phyloP scores from a whole-genome alignment of 2,329 filamentous ascomycete species.

The Paecilomyces sp. region DNA sequence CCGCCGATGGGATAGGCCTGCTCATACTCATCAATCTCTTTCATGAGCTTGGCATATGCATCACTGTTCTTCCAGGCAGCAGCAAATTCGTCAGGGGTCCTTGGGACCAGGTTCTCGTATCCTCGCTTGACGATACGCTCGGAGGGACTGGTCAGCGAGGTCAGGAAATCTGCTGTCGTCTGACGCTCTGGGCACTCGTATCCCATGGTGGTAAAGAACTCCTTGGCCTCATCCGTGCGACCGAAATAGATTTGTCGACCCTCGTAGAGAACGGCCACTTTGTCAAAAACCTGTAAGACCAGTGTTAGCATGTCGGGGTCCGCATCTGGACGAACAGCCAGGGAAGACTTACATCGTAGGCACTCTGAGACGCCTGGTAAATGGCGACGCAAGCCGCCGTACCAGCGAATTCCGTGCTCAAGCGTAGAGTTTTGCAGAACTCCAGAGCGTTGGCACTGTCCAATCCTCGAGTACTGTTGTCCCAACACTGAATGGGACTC shows the following conservation, averaged over 20 bases:
- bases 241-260: slow-evolving; percentile 68
- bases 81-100: slow-evolving; percentile 63
- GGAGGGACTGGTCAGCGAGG: slow-evolving; percentile 54
- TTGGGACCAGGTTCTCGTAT: slow-evolving; percentile 55
- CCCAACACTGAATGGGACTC: slow-evolving; percentile 26
- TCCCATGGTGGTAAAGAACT: slow-evolving; percentile 58
- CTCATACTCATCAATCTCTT: slow-evolving; percentile 34
- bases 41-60: slow-evolving; percentile 34
- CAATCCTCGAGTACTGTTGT: slow-evolving; percentile 45
- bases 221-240: slow-evolving; percentile 46
- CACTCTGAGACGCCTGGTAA: slow-evolving; percentile 44
- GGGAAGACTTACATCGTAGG: slow-evolving; percentile 38
- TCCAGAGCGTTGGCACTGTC: slow-evolving; percentile 51
- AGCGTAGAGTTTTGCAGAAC: slow-evolving; percentile 47
- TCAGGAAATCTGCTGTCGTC: slow-evolving; percentile 59
- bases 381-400: slow-evolving; percentile 50
- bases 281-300: slow-evolving; percentile 53
- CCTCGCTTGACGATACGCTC: slow-evolving; percentile 51
- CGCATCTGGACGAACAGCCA: not conserved
- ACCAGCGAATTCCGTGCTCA: slow-evolving; percentile 44
- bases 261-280: slow-evolving; percentile 60
- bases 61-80: slow-evolving; percentile 45
- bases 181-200: slow-evolving; percentile 57
- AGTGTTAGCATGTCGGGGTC: slow-evolving; percentile 13
- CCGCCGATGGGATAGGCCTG: slow-evolving; percentile 19